phyloP scores from a whole-genome alignment of 305 asterid genomes.

The Fraxinus latifolia region DNA sequence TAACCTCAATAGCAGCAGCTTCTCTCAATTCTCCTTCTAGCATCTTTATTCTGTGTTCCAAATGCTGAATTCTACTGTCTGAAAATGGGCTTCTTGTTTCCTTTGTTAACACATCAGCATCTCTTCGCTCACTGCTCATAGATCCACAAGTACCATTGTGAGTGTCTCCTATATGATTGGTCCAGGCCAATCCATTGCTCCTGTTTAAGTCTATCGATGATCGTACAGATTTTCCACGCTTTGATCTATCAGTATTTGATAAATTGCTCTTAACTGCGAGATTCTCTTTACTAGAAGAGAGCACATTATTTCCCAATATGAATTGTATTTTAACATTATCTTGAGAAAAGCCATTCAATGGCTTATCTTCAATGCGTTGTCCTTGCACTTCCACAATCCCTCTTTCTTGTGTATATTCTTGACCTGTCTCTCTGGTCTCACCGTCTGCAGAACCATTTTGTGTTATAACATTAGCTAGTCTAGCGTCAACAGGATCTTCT shows the following conservation, averaged over 20 bases:
- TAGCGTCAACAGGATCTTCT: constrained; percentile 6
- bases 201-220: constrained; percentile 50
- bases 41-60: constrained; percentile 49
- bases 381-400: constrained; percentile 10
- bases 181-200: constrained; percentile 40
- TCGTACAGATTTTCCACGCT: constrained; percentile 60
- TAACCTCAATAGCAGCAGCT: constrained; percentile 76
- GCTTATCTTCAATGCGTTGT: constrained; percentile 13
- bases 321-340: constrained; percentile 22
- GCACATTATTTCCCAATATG: constrained; percentile 27
- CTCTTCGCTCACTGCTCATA: constrained; percentile 33
- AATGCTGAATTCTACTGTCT: constrained; percentile 46
- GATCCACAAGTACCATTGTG: constrained; percentile 25
- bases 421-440: background rate
- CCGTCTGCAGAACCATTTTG: background rate
- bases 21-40: constrained; percentile 75
- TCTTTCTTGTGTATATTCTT: background rate
- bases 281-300: constrained; percentile 28
- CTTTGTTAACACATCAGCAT: constrained; percentile 31
- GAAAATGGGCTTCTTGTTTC: constrained; percentile 41
- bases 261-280: constrained; percentile 18
- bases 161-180: constrained; percentile 31
- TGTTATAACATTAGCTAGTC: background rate
- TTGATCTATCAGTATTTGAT: constrained; percentile 39
- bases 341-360: constrained; percentile 14